Evolutionary conservation across 1,284 basidiomycete genomes (phyloP).

Genomic region (Farysia itapuensis): DNA sequence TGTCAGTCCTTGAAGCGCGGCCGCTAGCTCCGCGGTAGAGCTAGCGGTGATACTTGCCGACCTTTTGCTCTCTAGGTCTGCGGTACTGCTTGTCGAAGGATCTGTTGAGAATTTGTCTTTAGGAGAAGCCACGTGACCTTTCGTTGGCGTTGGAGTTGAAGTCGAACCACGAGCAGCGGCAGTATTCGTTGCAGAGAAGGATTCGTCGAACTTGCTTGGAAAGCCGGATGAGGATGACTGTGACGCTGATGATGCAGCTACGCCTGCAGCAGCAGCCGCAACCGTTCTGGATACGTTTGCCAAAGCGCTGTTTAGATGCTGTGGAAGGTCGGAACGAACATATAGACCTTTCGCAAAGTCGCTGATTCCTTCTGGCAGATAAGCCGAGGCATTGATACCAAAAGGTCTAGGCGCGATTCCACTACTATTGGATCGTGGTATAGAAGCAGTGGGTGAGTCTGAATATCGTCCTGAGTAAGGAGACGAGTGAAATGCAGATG

Average conservation of each 20-base stretch:
- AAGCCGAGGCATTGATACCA: conserved; percentile 28
- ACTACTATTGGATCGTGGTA: background rate
- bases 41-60: background rate
- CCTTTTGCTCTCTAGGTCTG: too few relatives aligned
- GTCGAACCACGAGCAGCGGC: conserved; percentile 4
- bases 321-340: conserved; percentile 36
- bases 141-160: conserved; percentile 5
- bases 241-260: conserved; percentile 10
- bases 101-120: background rate
- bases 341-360: conserved; percentile 50
- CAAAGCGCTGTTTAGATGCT: conserved; percentile 32
- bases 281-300: conserved; percentile 43
- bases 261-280: conserved; percentile 21
- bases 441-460: conserved; percentile 13
- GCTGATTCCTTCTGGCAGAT: conserved; percentile 41
- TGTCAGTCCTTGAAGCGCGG: conserved; percentile 14
- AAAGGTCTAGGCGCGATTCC: conserved; percentile 4
- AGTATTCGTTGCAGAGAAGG: conserved; percentile 5
- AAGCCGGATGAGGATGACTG: conserved; percentile 12
- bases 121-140: conserved; percentile 10
- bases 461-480: too few relatives aligned
- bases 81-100: background rate
- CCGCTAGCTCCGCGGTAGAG: conserved; percentile 4
- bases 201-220: conserved; percentile 27
- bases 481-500: background rate